Evolutionary conservation across 192 early-diverging fungal species (phyloP).

Genomic region (Coemansia sp.): DNA sequence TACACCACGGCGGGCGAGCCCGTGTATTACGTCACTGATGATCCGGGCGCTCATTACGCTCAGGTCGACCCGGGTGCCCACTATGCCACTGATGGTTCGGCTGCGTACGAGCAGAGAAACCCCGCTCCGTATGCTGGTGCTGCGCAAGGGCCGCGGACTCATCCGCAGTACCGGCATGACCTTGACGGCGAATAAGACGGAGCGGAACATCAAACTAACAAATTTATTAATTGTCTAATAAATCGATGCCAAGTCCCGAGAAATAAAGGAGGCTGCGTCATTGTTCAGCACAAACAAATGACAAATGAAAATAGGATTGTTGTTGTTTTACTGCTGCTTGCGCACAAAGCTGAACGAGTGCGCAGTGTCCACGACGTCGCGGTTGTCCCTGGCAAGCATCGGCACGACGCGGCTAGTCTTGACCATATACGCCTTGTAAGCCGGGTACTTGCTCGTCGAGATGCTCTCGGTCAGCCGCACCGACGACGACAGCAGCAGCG

Average conservation of each 20-base stretch:
- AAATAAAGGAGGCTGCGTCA: too few relatives aligned
- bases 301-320: neutral
- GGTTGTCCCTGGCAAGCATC: conserved; percentile 29
- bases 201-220: too few relatives aligned
- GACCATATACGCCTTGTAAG: conserved; percentile 67
- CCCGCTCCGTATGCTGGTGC: too few relatives aligned
- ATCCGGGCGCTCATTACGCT: neutral
- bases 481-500: conserved; percentile 68
- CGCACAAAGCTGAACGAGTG: neutral
- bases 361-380: conserved; percentile 16
- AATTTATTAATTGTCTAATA: too few relatives aligned
- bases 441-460: conserved; percentile 69
- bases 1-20: neutral
- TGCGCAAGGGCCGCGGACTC: too few relatives aligned
- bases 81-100: too few relatives aligned
- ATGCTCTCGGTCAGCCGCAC: conserved; percentile 66
- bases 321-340: neutral
- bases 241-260: too few relatives aligned
- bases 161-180: too few relatives aligned
- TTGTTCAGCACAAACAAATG: too few relatives aligned
- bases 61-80: too few relatives aligned
- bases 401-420: conserved; percentile 64
- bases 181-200: too few relatives aligned
- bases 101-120: too few relatives aligned
- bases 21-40: neutral